A percentile compares a stretch with the other conserved stretches of the same genome.
Evolutionary conservation across 495 filamentous ascomycete genomes (phyloP).

Genomic region (Pseudomonodictys pantanalensis): DNA sequence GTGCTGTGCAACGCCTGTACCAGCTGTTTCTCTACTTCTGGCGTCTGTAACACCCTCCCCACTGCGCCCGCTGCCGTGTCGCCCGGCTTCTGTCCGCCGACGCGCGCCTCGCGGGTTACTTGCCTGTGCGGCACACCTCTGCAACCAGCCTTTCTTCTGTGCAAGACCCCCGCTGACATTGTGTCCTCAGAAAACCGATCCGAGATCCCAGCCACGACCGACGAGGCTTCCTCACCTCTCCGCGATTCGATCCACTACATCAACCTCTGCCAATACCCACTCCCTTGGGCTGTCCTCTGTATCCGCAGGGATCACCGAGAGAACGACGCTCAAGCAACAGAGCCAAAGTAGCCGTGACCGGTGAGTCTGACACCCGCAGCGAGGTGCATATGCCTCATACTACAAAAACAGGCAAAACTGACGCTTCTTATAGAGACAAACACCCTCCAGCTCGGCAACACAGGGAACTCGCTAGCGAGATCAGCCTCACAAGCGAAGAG

Average conservation of each 20-base stretch:
- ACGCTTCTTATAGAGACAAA: constrained; percentile 32
- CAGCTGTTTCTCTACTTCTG: constrained; percentile 16
- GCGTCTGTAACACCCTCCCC: constrained; percentile 20
- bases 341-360: constrained; percentile 16
- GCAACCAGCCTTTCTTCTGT: constrained; percentile 25
- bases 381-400: constrained; percentile 1
- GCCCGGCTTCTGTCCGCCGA: constrained; percentile 28
- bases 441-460: constrained; percentile 9
- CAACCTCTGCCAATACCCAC: too few species aligned
- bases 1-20: constrained; percentile 21
- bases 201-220: constrained; percentile 24
- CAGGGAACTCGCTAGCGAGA: constrained; percentile 25
- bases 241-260: too few species aligned
- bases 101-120: constrained; percentile 17
- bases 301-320: constrained; percentile 12
- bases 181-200: not conserved
- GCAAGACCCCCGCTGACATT: constrained; percentile 26
- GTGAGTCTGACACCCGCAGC: constrained; percentile 18
- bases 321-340: constrained; percentile 21
- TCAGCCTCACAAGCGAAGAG: constrained; percentile 20
- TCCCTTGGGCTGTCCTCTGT: constrained; percentile 1
- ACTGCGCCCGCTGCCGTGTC: constrained; percentile 25
- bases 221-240: too few species aligned
- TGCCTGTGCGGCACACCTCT: constrained; percentile 32
- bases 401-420: constrained; percentile 19